A percentile compares a stretch with the other conserved stretches of the same genome.
phyloP scores from a whole-genome alignment of 1,139 yeast species.

The Geotrichum phurueaensis region DNA sequence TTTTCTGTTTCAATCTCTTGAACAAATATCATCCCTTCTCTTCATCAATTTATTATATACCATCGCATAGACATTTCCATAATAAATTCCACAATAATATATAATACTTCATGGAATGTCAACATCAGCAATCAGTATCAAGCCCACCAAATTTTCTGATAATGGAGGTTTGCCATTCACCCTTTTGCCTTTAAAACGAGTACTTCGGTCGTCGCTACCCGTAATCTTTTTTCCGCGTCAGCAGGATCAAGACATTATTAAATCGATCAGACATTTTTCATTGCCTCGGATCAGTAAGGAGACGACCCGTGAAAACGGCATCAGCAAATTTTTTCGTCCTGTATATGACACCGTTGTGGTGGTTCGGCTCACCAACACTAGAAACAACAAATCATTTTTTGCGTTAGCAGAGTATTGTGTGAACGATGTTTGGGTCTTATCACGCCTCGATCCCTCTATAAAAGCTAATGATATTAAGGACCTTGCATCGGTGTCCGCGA shows the following conservation, averaged over 20 bases:
- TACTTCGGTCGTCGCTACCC: conserved; percentile 9
- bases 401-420: conserved; percentile 9
- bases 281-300: conserved; percentile 1
- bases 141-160: not conserved
- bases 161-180: conserved; percentile 2
- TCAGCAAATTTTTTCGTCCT: not conserved
- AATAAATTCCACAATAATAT: not conserved
- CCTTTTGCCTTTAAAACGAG: conserved; percentile 12
- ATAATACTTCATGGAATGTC: not conserved
- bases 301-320: not conserved
- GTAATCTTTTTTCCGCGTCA: conserved; percentile 2
- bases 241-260: not conserved
- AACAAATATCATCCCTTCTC: not conserved
- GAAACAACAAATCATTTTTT: conserved; percentile 2
- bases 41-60: not conserved
- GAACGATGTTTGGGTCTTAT: conserved; percentile 7
- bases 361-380: conserved; percentile 2
- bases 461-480: conserved; percentile 10
- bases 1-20: too few relatives aligned
- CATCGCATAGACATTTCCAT: not conserved
- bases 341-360: conserved; percentile 5
- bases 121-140: not conserved
- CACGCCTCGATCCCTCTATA: conserved; percentile 5
- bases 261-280: not conserved
- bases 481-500: not conserved